Base-by-base conservation (phyloP, 1,284 basidiomycete species). In the Anthracocystis panici-leucophaei region DNA sequence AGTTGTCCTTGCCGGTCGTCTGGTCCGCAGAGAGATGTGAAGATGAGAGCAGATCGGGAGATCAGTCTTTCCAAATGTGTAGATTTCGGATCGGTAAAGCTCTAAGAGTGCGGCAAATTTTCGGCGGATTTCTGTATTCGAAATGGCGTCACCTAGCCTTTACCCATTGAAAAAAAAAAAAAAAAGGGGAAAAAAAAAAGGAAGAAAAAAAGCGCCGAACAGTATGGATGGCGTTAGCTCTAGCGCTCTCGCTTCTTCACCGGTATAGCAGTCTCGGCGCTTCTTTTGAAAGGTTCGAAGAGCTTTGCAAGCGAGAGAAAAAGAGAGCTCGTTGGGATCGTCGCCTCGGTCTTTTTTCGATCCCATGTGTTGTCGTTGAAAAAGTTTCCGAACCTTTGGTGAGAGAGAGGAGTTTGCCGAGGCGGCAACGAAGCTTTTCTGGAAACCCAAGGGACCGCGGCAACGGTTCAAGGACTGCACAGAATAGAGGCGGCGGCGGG, bases 91-190 rank as follows among this genome's bases (percentile, higher is more conserved):
- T 57, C 45, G 31, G 55, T 12, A 38, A 38, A 38, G 9, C 12
- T 33, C 12, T 21, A 21, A 16, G 9, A 10, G 20, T 42, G 21
- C 67, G 67, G 67, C 67, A 57, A 70, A 70, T 64, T 65, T 61
- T 60, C 67, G 67, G 67, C 25, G 25, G 57, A 69, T 69, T 64
- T 64, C 27, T 48, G 21, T 18, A 20, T 18, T 27, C 18, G 45
- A 18, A 18, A 29, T 57, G 62, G 48, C 62, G 62, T 57, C 62
- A 64, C 49, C 8, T 16, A 59, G 54, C 54, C 25, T 31, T 21
- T 18, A 41, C 16, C 23, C 27, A 29, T 0, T 29, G 8, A n/a
- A 14, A 12, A 14, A 12, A 57, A n/a, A n/a, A n/a, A 48, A 40
- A 29, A 3, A 40, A n/a, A n/a, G n/a, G n/a, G 8, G 29, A 14